Evolutionary conservation across 2,329 filamentous ascomycete species (phyloP).

Genomic region (Cladosporium sp.): DNA sequence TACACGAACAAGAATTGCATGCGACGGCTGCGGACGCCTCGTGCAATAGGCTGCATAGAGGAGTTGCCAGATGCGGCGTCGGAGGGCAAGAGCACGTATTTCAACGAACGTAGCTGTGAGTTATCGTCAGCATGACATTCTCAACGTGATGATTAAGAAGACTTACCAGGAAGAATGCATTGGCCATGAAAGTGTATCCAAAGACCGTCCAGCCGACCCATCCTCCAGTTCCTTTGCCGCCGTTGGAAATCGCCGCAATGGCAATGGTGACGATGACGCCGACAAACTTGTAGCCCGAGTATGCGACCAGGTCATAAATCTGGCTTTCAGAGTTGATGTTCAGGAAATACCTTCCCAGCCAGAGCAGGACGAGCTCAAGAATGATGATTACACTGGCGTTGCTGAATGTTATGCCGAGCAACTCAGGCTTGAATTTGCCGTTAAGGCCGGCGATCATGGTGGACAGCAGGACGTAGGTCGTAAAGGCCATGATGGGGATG

Average conservation of each 20-base stretch:
- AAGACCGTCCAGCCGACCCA: slow-evolving; percentile 90
- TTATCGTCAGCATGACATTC: background rate
- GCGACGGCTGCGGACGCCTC: slow-evolving; percentile 80
- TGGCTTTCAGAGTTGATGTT: slow-evolving; percentile 94
- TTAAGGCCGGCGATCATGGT: slow-evolving; percentile 86
- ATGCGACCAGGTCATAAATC: slow-evolving; percentile 89
- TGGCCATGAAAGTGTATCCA: slow-evolving; percentile 86
- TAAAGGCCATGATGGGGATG: slow-evolving; percentile 95
- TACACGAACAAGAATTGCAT: slow-evolving; percentile 94
- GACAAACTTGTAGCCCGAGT: slow-evolving; percentile 98
- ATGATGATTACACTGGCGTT: slow-evolving; percentile 79
- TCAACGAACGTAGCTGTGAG: slow-evolving; percentile 79
- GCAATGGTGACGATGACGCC: slow-evolving; percentile 89
- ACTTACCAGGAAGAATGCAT: slow-evolving; percentile 86
- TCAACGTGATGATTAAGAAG: slow-evolving; percentile 23
- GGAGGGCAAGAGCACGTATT: slow-evolving; percentile 93
- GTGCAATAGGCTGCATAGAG: slow-evolving; percentile 71
- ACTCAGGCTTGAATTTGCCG: slow-evolving; percentile 89
- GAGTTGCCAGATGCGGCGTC: slow-evolving; percentile 64
- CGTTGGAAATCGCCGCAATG: slow-evolving; percentile 73
- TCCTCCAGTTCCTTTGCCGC: slow-evolving; percentile 77
- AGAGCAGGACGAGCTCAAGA: slow-evolving; percentile 85
- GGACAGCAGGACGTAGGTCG: slow-evolving; percentile 94
- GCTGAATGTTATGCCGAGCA: slow-evolving; percentile 85
- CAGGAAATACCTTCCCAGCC: slow-evolving; percentile 89